These are phyloP conservation scores for Lumnitzera racemosa DNA, from an alignment of 345 rosid species.

Conservation along the genomic window DNA sequence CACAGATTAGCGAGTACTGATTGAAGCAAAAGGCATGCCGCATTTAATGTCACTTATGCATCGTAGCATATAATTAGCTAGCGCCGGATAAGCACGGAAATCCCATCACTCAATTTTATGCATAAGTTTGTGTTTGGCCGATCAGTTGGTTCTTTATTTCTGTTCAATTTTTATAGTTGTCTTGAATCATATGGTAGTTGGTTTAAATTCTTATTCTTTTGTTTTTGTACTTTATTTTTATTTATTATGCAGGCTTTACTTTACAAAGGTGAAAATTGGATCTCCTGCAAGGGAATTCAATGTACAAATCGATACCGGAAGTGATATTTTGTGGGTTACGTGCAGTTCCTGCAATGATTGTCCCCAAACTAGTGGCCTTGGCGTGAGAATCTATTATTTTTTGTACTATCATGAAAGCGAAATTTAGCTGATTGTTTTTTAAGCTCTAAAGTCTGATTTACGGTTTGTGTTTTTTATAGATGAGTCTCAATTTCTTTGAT, in stretches of 20 bases:
- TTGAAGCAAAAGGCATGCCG: too few species aligned
- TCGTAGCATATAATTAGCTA: too few species aligned
- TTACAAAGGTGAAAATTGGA: conserved; percentile 88
- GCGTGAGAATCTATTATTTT: conserved; percentile 41
- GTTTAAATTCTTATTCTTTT: background rate
- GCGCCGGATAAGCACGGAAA: too few species aligned
- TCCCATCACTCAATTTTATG: too few species aligned
- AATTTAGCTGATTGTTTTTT: conserved; percentile 4
- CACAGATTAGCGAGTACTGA: too few species aligned
- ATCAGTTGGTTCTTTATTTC: too few species aligned
- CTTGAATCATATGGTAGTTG: too few species aligned
- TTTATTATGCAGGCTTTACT: conserved; percentile 62
- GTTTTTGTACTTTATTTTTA: conserved; percentile 43
- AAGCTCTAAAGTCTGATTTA: conserved; percentile 13
- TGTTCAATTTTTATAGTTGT: too few species aligned
- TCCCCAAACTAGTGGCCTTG: conserved; percentile 84
- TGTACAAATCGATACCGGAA: conserved; percentile 98
- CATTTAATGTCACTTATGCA: too few species aligned
- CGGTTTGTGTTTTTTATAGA: conserved; percentile 30
- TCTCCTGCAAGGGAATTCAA: conserved; percentile 94
- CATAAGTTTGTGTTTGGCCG: too few species aligned
- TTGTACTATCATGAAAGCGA: background rate
- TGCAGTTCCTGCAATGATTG: conserved; percentile 78
- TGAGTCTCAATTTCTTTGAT: conserved; percentile 73
- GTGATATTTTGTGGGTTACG: conserved; percentile 87